Percentiles rank a stretch among this genome's conserved stretches.
Evolutionary conservation across 2,329 filamentous ascomycete species (phyloP).

Genomic region (Pyrenophora seminiperda): DNA sequence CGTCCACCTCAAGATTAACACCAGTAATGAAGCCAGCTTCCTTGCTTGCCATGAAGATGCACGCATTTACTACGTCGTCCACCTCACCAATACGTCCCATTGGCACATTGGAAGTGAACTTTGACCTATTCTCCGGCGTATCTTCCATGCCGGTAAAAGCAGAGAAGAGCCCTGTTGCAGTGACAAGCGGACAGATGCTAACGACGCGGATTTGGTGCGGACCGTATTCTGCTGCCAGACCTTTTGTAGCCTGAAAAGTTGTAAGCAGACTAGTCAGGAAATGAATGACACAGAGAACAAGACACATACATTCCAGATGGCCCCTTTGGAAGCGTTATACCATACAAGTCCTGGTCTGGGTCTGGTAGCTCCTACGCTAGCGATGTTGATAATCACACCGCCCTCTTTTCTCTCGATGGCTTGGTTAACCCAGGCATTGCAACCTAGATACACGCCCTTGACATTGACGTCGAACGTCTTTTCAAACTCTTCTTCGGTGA

Average conservation of each 20-base stretch:
- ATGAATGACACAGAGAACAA: neutral
- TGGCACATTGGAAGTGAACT: slow-evolving; percentile 62
- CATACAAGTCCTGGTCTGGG: slow-evolving; percentile 68
- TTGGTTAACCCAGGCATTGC: slow-evolving; percentile 64
- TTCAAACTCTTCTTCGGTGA: slow-evolving; percentile 70
- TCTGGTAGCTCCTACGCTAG: slow-evolving; percentile 66
- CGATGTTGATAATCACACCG: slow-evolving; percentile 68
- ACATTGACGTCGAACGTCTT: slow-evolving; percentile 71
- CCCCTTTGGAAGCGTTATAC: slow-evolving; percentile 73
- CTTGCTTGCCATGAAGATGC: slow-evolving; percentile 62
- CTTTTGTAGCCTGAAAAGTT: slow-evolving; percentile 58
- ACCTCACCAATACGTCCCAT: slow-evolving; percentile 64
- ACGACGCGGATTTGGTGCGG: slow-evolving; percentile 75
- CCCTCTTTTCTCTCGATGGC: slow-evolving; percentile 63
- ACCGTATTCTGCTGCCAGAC: slow-evolving; percentile 74
- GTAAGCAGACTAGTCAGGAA: slow-evolving; percentile 22
- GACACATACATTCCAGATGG: slow-evolving; percentile 61
- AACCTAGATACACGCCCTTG: slow-evolving; percentile 67
- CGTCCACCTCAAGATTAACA: slow-evolving; percentile 51
- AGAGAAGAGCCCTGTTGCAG: slow-evolving; percentile 66
- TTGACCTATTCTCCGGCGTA: slow-evolving; percentile 60
- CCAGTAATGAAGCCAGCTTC: slow-evolving; percentile 67
- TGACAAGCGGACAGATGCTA: slow-evolving; percentile 70
- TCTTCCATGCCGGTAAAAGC: slow-evolving; percentile 66
- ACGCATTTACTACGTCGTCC: slow-evolving; percentile 64